Conservation (phyloP, 176 grass and related monocot species). For the Aegilops bicornis region DNA sequence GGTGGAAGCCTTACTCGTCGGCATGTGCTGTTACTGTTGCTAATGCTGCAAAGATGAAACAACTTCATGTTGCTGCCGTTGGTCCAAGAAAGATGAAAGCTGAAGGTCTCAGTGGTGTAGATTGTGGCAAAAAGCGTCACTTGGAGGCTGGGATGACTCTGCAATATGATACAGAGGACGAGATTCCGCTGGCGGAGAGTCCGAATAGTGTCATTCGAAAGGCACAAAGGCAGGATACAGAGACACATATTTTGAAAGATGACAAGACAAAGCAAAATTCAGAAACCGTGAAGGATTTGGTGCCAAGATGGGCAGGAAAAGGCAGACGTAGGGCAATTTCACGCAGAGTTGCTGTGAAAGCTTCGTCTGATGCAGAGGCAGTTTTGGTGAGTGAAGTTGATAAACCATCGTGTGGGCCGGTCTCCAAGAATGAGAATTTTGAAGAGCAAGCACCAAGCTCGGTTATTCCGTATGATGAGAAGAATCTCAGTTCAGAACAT, state of each 20-base stretch:
- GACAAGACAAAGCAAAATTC: neutral
- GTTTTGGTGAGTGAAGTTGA: neutral
- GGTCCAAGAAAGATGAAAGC: neutral
- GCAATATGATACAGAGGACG: neutral
- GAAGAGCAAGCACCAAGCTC: neutral
- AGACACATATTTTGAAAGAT: neutral
- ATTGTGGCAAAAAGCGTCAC: neutral
- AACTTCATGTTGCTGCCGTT: neutral
- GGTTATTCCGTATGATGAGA: neutral
- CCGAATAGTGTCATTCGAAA: too few species aligned
- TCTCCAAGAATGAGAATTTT: neutral
- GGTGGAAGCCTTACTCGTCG: slow-evolving; percentile 53
- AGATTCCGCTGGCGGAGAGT: neutral
- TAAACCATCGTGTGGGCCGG: neutral
- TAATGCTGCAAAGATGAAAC: neutral
- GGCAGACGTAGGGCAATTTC: neutral
- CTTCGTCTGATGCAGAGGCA: neutral
- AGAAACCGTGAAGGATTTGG: neutral
- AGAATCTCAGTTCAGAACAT: slow-evolving; percentile 1
- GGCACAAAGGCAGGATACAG: neutral
- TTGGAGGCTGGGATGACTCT: neutral
- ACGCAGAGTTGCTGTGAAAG: neutral
- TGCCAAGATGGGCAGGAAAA: neutral
- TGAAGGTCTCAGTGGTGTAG: neutral
- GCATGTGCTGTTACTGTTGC: neutral